These are phyloP conservation scores for Neoboletus brunneissimus DNA, from an alignment of 768 basidiomycete genomes.

Conservation along the genomic window DNA sequence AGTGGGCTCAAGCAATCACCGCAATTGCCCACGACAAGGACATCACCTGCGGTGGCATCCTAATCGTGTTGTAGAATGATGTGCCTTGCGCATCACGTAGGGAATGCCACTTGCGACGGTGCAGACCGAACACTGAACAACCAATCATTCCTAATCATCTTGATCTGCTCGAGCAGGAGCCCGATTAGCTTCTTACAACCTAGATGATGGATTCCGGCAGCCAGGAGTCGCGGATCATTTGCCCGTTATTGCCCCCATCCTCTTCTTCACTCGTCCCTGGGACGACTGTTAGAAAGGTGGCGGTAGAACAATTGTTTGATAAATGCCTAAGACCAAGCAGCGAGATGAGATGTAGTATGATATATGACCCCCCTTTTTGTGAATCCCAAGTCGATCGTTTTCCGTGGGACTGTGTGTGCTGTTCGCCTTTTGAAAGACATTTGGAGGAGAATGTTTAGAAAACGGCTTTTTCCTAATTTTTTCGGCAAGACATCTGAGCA, in stretches of 20 bases:
- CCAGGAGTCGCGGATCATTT: not conserved
- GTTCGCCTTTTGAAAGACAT: not conserved
- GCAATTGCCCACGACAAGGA: not conserved
- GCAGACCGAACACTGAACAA: not conserved
- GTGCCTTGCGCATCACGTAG: not conserved
- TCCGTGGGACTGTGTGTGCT: not conserved
- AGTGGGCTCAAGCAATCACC: not conserved
- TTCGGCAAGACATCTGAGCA: not conserved
- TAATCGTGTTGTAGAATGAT: not conserved
- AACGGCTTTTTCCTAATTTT: not conserved
- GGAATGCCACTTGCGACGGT: not conserved
- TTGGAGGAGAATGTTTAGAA: not conserved
- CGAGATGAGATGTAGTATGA: not conserved
- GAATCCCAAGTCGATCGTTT: not conserved
- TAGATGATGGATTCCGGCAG: not conserved
- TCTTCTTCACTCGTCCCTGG: not conserved
- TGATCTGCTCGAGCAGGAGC: not conserved
- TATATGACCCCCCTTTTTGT: not conserved
- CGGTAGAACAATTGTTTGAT: too few relatives aligned
- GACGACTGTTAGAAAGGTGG: not conserved
- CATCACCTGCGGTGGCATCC: not conserved
- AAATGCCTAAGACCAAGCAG: not conserved
- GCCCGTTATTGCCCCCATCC: not conserved
- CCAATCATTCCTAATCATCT: not conserved
- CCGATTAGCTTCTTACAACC: not conserved